Evolutionary conservation across 805 yeast species (phyloP).

Genomic region (Candida insectorum): DNA sequence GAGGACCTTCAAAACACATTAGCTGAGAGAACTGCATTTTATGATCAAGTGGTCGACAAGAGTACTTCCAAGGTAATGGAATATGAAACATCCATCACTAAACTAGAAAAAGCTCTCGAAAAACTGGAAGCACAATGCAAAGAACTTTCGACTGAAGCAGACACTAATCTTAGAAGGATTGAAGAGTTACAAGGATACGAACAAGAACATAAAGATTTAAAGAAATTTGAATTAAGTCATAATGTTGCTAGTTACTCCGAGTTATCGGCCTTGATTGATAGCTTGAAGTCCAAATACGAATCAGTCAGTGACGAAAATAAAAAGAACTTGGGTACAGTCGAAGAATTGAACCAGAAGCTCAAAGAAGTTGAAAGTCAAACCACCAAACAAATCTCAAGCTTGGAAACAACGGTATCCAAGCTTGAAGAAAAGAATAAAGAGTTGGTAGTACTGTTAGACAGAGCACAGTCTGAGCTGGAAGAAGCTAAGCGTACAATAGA

Average conservation of each 20-base stretch:
- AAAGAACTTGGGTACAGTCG: not conserved
- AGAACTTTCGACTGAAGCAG: not conserved
- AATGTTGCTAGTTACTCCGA: not conserved
- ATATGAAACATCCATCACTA: slow-evolving; percentile 1
- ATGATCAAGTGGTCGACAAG: not conserved
- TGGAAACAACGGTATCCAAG: not conserved
- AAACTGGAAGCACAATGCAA: not conserved
- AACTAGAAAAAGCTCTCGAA: slow-evolving; percentile 1
- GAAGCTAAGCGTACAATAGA: not conserved
- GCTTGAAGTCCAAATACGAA: too few species aligned
- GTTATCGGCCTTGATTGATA: not conserved
- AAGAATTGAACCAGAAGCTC: not conserved
- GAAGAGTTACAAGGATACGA: not conserved
- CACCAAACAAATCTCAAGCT: not conserved
- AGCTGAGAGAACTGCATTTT: slow-evolving; percentile 3
- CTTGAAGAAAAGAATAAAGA: not conserved
- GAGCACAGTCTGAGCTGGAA: not conserved
- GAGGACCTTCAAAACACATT: slow-evolving; percentile 6
- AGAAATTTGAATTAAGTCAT: too few species aligned
- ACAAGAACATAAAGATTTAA: not conserved
- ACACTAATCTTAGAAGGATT: not conserved
- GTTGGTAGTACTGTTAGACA: not conserved
- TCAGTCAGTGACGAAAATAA: not conserved
- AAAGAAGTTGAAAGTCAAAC: not conserved
- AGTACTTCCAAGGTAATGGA: slow-evolving; percentile 2